phyloP scores from a whole-genome alignment of 805 yeast species.

The Saturnispora kantuleensis region DNA sequence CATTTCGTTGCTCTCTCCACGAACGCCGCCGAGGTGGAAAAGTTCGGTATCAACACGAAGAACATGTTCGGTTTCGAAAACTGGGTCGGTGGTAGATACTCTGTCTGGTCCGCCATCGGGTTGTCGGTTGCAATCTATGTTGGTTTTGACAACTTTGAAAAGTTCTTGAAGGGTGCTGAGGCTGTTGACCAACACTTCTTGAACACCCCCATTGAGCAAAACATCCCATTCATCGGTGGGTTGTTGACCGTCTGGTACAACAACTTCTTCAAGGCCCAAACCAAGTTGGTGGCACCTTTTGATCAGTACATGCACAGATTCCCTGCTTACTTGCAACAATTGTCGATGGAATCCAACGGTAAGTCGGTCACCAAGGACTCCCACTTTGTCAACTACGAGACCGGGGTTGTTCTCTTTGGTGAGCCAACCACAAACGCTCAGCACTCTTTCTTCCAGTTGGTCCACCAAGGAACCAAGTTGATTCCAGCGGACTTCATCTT shows the following conservation, averaged over 20 bases:
- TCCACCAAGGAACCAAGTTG: slow-evolving; percentile 97
- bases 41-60: slow-evolving; percentile 94
- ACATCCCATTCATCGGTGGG: slow-evolving; percentile 92
- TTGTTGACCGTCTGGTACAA: slow-evolving; percentile 95
- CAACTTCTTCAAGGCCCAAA: slow-evolving; percentile 96
- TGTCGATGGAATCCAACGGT: slow-evolving; percentile 99
- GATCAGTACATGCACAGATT: slow-evolving; percentile 98
- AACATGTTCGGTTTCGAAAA: slow-evolving; percentile 98
- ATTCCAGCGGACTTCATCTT: slow-evolving; percentile 95
- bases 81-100: slow-evolving; percentile 99
- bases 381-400: slow-evolving; percentile 84
- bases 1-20: slow-evolving; percentile 97
- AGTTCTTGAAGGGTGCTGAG: slow-evolving; percentile 94
- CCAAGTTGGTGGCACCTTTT: slow-evolving; percentile 96
- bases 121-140: slow-evolving; percentile 89
- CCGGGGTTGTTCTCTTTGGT: slow-evolving; percentile 93
- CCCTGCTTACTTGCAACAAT: slow-evolving; percentile 98
- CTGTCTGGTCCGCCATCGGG: slow-evolving; percentile 99
- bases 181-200: slow-evolving; percentile 89
- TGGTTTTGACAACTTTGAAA: slow-evolving; percentile 90
- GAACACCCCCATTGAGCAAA: slow-evolving; percentile 74
- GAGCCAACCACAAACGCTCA: slow-evolving; percentile 99
- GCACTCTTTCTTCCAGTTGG: slow-evolving; percentile 98
- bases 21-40: slow-evolving; percentile 80
- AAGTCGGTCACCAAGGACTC: slow-evolving; percentile 92